These are phyloP conservation scores for Lachnellula cervina DNA, from an alignment of 2,329 filamentous ascomycete genomes.

Conservation along the genomic window DNA sequence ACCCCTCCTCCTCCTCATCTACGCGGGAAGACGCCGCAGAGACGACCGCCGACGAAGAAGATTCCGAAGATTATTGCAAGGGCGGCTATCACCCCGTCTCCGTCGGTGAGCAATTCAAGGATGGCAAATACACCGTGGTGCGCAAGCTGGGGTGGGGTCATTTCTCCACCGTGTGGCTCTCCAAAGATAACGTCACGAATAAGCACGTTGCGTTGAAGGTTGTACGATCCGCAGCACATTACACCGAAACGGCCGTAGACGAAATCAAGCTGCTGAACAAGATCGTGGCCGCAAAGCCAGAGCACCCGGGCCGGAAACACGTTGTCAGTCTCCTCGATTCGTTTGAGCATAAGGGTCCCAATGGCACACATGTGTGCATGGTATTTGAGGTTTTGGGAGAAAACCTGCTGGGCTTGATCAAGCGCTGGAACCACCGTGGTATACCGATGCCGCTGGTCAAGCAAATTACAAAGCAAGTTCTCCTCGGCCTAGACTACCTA, in stretches of 20 bases:
- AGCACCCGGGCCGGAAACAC: conserved; percentile 89
- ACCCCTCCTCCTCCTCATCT: conserved; percentile 67
- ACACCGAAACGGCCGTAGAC: conserved; percentile 97
- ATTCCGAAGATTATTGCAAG: conserved; percentile 99
- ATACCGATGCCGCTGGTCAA: conserved; percentile 96
- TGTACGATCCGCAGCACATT: conserved; percentile 94
- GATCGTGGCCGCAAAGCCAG: conserved; percentile 91
- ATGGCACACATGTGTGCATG: conserved; percentile 97
- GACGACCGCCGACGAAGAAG: conserved; percentile 95
- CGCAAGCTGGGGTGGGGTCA: conserved; percentile 97
- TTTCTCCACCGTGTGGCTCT: conserved; percentile 93
- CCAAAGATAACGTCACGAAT: conserved; percentile 75
- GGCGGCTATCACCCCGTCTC: conserved; percentile 95
- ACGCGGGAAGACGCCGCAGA: conserved; percentile 81
- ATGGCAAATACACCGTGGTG: conserved; percentile 92
- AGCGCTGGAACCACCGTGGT: conserved; percentile 95
- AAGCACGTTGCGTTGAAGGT: conserved; percentile 98
- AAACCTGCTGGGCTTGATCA: conserved; percentile 91
- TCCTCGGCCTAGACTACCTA: conserved; percentile 91
- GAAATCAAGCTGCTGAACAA: conserved; percentile 98
- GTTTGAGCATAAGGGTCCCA: conserved; percentile 95
- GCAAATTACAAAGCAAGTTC: conserved; percentile 97
- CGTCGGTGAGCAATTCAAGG: conserved; percentile 95
- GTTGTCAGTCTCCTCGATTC: conserved; percentile 95
- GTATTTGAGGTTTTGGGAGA: conserved; percentile 97